These are phyloP conservation scores for Canariomyces notabilis DNA, from an alignment of 2,329 filamentous ascomycete genomes.

Conservation along the genomic window DNA sequence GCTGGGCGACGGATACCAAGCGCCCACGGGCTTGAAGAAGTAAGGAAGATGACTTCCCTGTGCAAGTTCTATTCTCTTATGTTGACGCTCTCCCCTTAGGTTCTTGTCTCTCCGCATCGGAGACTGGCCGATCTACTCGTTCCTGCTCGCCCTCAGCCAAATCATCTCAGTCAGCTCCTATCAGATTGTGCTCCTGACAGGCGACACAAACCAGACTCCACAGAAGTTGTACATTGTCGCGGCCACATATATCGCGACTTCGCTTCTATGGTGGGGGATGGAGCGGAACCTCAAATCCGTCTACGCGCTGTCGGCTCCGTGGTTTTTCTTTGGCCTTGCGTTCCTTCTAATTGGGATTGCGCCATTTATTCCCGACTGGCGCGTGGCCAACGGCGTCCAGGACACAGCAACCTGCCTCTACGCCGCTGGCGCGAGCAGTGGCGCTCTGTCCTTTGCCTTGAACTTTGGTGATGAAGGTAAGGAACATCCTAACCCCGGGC, in stretches of 20 bases:
- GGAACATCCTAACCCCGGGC: background rate
- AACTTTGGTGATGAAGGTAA: conserved; percentile 58
- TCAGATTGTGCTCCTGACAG: conserved; percentile 63
- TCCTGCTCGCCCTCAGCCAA: conserved; percentile 57
- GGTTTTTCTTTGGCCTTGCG: conserved; percentile 57
- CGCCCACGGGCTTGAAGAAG: conserved; percentile 50
- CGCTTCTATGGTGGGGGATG: conserved; percentile 57
- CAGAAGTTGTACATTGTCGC: conserved; percentile 57
- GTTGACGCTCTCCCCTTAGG: conserved; percentile 5
- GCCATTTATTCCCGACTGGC: conserved; percentile 43
- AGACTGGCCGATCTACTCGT: conserved; percentile 61
- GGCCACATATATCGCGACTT: conserved; percentile 53
- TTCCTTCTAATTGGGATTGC: conserved; percentile 60
- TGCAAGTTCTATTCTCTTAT: background rate
- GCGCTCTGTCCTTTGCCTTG: conserved; percentile 60
- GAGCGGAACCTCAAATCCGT: conserved; percentile 55
- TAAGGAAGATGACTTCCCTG: conserved; percentile 30
- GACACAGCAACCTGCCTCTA: conserved; percentile 59
- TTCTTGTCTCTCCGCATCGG: conserved; percentile 49
- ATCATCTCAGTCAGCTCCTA: conserved; percentile 63
- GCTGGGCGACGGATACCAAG: conserved; percentile 41
- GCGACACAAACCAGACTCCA: conserved; percentile 55
- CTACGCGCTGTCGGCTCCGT: conserved; percentile 55
- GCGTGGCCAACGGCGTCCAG: conserved; percentile 44
- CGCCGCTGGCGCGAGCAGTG: conserved; percentile 56